Evolutionary conservation across 345 rosid genomes (phyloP).

Genomic region (Linum trigynum): DNA sequence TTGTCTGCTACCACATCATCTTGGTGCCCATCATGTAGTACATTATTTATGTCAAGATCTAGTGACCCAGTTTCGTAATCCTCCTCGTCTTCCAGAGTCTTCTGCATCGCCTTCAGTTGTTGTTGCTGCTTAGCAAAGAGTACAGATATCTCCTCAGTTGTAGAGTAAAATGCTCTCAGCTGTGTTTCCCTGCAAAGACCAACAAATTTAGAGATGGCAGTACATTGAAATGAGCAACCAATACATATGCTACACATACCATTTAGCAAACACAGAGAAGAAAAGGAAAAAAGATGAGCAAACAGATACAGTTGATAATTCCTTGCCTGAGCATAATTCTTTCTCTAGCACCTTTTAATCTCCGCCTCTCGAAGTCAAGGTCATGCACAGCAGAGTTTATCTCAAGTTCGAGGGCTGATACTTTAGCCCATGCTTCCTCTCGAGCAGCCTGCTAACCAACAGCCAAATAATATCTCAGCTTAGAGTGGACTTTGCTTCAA

Average conservation of each 20-base stretch:
- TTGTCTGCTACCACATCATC: conserved; percentile 26
- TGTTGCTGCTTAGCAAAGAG: conserved; percentile 91
- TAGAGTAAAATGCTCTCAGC: conserved; percentile 84
- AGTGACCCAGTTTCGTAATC: conserved; percentile 64
- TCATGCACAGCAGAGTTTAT: conserved; percentile 68
- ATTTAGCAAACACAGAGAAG: background rate
- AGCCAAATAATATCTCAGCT: conserved; percentile 53
- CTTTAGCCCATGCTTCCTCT: conserved; percentile 98
- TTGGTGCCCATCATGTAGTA: conserved; percentile 13
- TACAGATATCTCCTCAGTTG: conserved; percentile 73
- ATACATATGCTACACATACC: background rate
- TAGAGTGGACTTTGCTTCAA: conserved; percentile 11
- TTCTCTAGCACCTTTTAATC: conserved; percentile 94
- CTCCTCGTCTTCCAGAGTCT: conserved; percentile 89
- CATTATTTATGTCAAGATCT: conserved; percentile 50
- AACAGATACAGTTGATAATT: background rate
- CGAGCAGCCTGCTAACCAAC: conserved; percentile 94
- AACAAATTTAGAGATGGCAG: background rate
- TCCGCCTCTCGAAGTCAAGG: conserved; percentile 84
- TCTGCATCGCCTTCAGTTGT: conserved; percentile 86
- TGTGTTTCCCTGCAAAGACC: conserved; percentile 73
- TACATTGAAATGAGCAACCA: background rate
- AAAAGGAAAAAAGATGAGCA: background rate
- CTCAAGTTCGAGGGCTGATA: conserved; percentile 80
- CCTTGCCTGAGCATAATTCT: conserved; percentile 95